phyloP scores from a whole-genome alignment of 1,139 yeast genomes.

The Hemisphaericaspora xylanilytica region DNA sequence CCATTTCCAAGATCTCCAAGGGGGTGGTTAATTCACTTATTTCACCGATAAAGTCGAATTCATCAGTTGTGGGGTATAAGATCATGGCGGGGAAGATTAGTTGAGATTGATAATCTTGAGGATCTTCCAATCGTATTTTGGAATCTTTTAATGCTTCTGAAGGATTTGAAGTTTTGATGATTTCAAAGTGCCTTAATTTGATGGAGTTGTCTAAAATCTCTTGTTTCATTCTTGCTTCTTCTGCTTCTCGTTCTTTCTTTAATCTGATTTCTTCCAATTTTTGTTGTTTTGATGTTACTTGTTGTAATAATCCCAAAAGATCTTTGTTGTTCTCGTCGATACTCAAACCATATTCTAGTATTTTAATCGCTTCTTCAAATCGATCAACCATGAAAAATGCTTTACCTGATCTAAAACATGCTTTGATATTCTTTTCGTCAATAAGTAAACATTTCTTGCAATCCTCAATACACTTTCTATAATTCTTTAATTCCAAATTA shows the following conservation, averaged over 20 bases:
- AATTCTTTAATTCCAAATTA: constrained; percentile 80
- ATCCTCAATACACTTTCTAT: constrained; percentile 82
- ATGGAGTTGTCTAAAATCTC: constrained; percentile 52
- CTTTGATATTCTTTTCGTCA: constrained; percentile 75
- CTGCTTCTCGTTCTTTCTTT: constrained; percentile 33
- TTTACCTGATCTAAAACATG: constrained; percentile 78
- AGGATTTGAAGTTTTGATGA: constrained; percentile 50
- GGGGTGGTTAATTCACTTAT: constrained; percentile 70
- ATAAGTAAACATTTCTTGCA: constrained; percentile 67
- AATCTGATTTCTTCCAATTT: constrained; percentile 30
- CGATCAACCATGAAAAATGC: constrained; percentile 71
- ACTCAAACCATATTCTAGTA: constrained; percentile 61
- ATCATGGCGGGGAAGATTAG: constrained; percentile 77
- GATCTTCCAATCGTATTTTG: constrained; percentile 60
- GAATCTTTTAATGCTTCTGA: constrained; percentile 49
- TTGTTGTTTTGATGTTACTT: constrained; percentile 40
- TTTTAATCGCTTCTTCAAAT: constrained; percentile 68
- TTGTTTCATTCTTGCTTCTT: constrained; percentile 28
- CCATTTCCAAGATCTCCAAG: constrained; percentile 52
- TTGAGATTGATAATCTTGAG: constrained; percentile 72
- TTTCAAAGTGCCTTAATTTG: constrained; percentile 50
- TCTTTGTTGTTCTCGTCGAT: constrained; percentile 60
- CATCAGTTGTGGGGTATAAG: constrained; percentile 80
- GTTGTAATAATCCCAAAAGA: constrained; percentile 40
- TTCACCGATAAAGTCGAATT: constrained; percentile 77